phyloP scores from a whole-genome alignment of 2,329 filamentous ascomycete species.

The Aspergillus thermomutatus region DNA sequence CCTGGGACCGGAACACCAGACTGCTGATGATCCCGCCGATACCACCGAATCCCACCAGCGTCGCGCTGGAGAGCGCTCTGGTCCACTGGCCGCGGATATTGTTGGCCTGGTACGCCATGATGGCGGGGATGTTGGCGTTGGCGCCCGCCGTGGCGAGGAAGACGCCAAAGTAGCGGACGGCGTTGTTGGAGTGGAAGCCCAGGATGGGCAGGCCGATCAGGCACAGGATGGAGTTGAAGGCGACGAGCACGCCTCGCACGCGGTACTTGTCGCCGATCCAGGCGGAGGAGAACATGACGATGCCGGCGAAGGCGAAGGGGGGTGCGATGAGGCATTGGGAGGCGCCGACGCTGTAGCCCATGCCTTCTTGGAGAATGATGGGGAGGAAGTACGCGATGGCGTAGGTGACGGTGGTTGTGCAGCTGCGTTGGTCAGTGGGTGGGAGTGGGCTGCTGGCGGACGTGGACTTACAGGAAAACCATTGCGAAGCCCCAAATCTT shows the following conservation, averaged over 20 bases:
- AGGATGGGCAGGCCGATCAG: constrained; percentile 70
- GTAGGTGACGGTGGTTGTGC: constrained; percentile 70
- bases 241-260: constrained; percentile 63
- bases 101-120: constrained; percentile 79
- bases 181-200: constrained; percentile 59
- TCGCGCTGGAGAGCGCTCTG: constrained; percentile 73
- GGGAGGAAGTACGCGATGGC: constrained; percentile 76
- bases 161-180: constrained; percentile 68
- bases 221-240: constrained; percentile 63
- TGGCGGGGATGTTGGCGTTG: constrained; percentile 72
- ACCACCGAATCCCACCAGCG: constrained; percentile 71
- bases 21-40: constrained; percentile 76
- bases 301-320: constrained; percentile 63
- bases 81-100: constrained; percentile 89
- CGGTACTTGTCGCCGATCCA: constrained; percentile 66
- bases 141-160: constrained; percentile 72
- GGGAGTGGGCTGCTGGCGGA: background rate
- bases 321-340: constrained; percentile 71
- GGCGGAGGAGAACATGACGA: constrained; percentile 59
- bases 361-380: constrained; percentile 61
- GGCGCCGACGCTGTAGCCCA: constrained; percentile 62
- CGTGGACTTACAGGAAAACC: constrained; percentile 51
- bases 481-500: constrained; percentile 56
- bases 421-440: constrained; percentile 9
- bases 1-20: constrained; percentile 61